Evolutionary conservation across 176 grass and related monocot species (phyloP).

Genomic region (Puya raimondii): DNA sequence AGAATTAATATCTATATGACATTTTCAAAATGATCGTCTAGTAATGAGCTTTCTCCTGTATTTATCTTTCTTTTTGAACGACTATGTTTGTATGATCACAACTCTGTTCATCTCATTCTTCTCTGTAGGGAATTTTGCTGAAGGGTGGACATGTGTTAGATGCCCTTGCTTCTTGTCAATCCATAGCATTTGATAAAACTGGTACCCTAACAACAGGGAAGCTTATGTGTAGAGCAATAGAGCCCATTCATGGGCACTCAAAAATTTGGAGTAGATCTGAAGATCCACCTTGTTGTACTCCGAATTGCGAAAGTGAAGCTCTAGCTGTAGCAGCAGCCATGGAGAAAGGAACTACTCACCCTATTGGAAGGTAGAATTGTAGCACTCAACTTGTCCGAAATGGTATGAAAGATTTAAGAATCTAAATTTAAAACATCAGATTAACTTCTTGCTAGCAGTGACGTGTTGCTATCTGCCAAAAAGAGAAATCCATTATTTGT

Average conservation of each 20-base stretch:
- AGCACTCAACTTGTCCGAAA: not conserved
- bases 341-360: conserved; percentile 97
- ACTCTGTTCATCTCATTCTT: conserved; percentile 11
- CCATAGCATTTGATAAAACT: conserved; percentile 97
- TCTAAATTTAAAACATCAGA: too few species aligned
- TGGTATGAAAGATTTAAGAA: not conserved
- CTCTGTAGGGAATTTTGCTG: conserved; percentile 82
- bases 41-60: not conserved
- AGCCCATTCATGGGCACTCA: conserved; percentile 90
- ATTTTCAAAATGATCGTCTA: not conserved
- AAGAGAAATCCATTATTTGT: too few species aligned
- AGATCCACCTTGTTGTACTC: conserved; percentile 56
- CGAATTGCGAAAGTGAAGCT: conserved; percentile 97
- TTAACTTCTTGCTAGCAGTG: too few species aligned
- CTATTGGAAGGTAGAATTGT: conserved; percentile 70
- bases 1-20: not conserved
- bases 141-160: conserved; percentile 97
- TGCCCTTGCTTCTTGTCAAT: conserved; percentile 83
- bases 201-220: conserved; percentile 95
- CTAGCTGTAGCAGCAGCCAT: conserved; percentile 94
- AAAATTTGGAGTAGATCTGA: conserved; percentile 25
- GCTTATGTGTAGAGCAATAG: conserved; percentile 91
- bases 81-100: not conserved
- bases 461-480: too few species aligned
- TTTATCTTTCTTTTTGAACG: not conserved